Conservation (phyloP, 176 grass and related monocot genomes). For the Rhynchospora pubera region DNA sequence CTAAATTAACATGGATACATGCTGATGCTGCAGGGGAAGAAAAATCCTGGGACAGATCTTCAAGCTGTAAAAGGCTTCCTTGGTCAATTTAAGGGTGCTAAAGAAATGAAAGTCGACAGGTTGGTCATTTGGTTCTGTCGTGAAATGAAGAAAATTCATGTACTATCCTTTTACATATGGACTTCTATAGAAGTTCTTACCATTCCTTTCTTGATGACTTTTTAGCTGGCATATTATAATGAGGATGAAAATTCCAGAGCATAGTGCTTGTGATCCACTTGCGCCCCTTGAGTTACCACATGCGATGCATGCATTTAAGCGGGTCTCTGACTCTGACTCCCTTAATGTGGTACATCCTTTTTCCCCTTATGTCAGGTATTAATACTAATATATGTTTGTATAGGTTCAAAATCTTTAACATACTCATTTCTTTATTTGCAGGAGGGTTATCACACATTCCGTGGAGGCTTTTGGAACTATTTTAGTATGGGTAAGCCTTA, state of each 20-base stretch:
- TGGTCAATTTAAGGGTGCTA: constrained; percentile 52
- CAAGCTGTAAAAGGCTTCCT: constrained; percentile 69
- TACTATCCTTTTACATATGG: neutral
- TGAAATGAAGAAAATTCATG: neutral
- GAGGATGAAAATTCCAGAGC: constrained; percentile 70
- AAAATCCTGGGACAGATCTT: constrained; percentile 69
- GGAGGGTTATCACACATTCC: constrained; percentile 84
- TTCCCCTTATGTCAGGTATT: constrained; percentile 21
- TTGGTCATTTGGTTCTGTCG: constrained; percentile 8
- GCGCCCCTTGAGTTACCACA: constrained; percentile 86
- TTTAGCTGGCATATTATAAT: constrained; percentile 90
- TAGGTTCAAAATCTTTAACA: neutral
- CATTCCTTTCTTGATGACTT: constrained; percentile 24
- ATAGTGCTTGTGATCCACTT: constrained; percentile 74
- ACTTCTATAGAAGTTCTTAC: constrained; percentile 20
- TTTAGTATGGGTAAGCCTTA: constrained; percentile 79
- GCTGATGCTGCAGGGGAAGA: constrained; percentile 72
- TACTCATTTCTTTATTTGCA: constrained; percentile 36
- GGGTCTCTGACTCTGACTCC: constrained; percentile 59
- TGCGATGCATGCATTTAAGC: constrained; percentile 79
- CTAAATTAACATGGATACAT: neutral
- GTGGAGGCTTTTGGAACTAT: constrained; percentile 93
- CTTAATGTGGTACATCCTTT: constrained; percentile 61
- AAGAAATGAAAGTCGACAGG: constrained; percentile 83
- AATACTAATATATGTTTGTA: constrained; percentile 7